These are phyloP conservation scores for Poa pratensis DNA, from an alignment of 176 grass and related monocot genomes.

Conservation along the genomic window DNA sequence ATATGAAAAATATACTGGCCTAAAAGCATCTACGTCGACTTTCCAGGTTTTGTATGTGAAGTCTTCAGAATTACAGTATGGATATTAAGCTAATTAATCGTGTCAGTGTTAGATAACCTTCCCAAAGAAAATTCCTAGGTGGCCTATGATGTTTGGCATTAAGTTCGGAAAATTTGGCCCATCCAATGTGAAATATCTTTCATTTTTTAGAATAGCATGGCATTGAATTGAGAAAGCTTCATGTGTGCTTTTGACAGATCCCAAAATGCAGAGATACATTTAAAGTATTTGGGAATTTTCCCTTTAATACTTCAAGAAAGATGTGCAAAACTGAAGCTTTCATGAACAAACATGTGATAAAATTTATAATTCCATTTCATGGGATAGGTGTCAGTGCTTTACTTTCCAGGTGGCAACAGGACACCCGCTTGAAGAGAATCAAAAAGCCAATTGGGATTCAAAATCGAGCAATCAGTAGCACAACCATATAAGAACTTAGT, in stretches of 20 bases:
- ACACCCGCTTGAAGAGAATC: slow-evolving; percentile 68
- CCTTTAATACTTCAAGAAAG: slow-evolving; percentile 10
- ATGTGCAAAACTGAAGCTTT: slow-evolving; percentile 24
- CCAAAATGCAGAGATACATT: slow-evolving; percentile 16
- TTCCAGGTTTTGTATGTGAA: not conserved
- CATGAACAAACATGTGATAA: slow-evolving; percentile 16
- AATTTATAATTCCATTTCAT: slow-evolving; percentile 17
- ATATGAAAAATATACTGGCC: not conserved
- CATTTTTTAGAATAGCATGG: slow-evolving; percentile 12
- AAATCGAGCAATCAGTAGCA: slow-evolving; percentile 72
- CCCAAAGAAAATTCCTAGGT: slow-evolving; percentile 15
- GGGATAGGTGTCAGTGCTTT: slow-evolving; percentile 41
- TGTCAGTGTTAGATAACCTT: slow-evolving; percentile 6
- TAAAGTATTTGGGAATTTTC: slow-evolving; percentile 9
- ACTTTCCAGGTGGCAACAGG: slow-evolving; percentile 69
- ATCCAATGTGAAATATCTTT: slow-evolving; percentile 25
- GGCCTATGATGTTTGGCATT: slow-evolving; percentile 27
- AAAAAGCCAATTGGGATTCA: slow-evolving; percentile 71
- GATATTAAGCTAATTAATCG: not conserved
- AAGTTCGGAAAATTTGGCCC: slow-evolving; percentile 19
- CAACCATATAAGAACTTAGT: slow-evolving; percentile 91
- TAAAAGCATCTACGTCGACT: slow-evolving; percentile 30
- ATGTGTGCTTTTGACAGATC: slow-evolving; percentile 8
- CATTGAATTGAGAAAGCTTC: slow-evolving; percentile 25
- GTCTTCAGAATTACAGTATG: slow-evolving; percentile 13